Conservation (phyloP, 805 yeast species). For the Wickerhamiella spandovensis region DNA sequence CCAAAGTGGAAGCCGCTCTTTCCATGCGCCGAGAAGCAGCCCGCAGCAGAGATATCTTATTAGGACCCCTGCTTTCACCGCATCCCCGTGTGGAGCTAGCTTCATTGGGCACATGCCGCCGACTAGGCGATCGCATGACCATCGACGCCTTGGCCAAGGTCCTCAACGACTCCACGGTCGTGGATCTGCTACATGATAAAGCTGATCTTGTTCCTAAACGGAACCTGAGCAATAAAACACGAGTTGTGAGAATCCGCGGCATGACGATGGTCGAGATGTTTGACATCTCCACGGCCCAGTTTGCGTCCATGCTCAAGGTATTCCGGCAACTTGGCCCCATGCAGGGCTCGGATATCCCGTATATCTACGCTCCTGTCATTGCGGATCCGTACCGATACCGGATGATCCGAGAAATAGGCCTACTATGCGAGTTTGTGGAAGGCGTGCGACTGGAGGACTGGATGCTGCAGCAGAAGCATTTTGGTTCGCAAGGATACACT, state of each 20-base stretch:
- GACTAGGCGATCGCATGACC: not conserved
- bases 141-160: not conserved
- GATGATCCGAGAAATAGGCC: constrained; percentile 3
- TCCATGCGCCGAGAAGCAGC: not conserved
- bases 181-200: constrained; percentile 1
- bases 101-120: not conserved
- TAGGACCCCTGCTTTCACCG: not conserved
- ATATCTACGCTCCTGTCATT: constrained; percentile 3
- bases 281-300: no score
- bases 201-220: not conserved
- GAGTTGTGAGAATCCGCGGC: not conserved
- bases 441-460: constrained; percentile 5
- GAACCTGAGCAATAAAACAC: not conserved
- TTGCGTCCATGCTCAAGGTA: constrained; percentile 1
- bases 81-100: not conserved
- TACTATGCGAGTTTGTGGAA: constrained; percentile 6
- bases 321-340: constrained; percentile 5
- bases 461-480: not conserved
- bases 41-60: not conserved
- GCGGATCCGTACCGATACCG: constrained; percentile 9
- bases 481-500: not conserved
- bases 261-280: not conserved
- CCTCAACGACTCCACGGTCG: not conserved
- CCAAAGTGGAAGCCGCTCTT: not conserved
- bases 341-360: constrained; percentile 11